A percentile compares a stretch with the other conserved stretches of the same genome.
These are phyloP conservation scores for Phialocephala sp. DNA, from an alignment of 2,329 filamentous ascomycete species.

Conservation along the genomic window DNA sequence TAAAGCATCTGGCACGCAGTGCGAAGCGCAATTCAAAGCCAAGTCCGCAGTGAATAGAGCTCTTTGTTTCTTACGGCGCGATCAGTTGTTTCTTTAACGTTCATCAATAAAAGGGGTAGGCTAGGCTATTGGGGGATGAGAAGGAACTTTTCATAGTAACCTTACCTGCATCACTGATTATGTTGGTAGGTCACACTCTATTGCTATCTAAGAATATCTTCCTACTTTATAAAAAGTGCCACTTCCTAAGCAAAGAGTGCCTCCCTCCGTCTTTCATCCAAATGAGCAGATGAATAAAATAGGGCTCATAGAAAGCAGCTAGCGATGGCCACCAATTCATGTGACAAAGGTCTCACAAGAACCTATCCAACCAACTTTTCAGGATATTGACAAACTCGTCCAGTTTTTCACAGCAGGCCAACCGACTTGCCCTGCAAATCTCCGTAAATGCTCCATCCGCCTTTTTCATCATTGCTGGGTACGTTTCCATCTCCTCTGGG, in stretches of 20 bases:
- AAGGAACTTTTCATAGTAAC: not conserved
- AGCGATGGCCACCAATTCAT: not conserved
- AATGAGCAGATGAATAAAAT: not conserved
- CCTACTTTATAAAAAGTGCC: no score
- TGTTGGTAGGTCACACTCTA: no score
- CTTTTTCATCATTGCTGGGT: slow-evolving; percentile 6
- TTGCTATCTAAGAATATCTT: no score
- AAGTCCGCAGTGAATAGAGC: no score
- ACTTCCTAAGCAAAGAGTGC: not conserved
- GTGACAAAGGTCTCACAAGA: not conserved
- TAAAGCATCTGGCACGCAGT: no score
- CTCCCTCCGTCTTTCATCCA: not conserved
- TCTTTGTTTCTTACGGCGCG: not conserved
- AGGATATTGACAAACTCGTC: not conserved
- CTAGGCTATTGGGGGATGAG: not conserved
- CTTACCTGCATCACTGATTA: no score
- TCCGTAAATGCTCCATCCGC: not conserved
- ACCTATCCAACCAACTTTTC: not conserved
- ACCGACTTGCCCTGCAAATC: not conserved
- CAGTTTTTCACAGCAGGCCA: slow-evolving; percentile 1
- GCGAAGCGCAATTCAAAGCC: no score
- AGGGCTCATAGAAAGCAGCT: not conserved
- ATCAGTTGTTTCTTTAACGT: not conserved
- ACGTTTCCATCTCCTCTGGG: slow-evolving; percentile 10
- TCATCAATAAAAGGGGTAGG: not conserved